Evolutionary conservation across 352 stramenopile genomes (phyloP).

Genomic region (Globisporangium splendens): DNA sequence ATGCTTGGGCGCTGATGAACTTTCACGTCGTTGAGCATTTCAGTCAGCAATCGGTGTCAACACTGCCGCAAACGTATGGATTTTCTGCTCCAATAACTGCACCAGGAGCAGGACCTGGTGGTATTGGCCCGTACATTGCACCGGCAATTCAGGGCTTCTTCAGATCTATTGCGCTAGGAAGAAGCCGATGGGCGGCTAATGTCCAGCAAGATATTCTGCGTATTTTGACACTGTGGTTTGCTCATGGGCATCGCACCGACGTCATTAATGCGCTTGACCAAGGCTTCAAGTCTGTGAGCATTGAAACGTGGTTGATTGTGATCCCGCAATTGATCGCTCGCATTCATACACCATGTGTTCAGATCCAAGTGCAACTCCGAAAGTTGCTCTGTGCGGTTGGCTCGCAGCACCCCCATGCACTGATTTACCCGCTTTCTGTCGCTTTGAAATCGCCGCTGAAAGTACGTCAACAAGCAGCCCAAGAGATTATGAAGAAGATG

Average conservation of each 20-base stretch:
- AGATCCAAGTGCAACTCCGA: conserved; percentile 82
- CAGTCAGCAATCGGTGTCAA: conserved; percentile 38
- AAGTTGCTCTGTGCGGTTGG: conserved; percentile 87
- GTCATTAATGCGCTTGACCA: conserved; percentile 75
- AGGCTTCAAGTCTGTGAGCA: conserved; percentile 90
- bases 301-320: conserved; percentile 98
- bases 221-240: conserved; percentile 97
- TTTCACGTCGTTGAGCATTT: conserved; percentile 94
- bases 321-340: conserved; percentile 96
- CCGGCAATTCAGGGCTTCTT: conserved; percentile 92
- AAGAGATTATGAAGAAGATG: conserved; percentile 95
- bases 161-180: conserved; percentile 93
- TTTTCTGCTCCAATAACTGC: too few relatives aligned
- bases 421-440: conserved; percentile 98
- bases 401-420: conserved; percentile 94
- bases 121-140: conserved; percentile 58
- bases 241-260: conserved; percentile 91
- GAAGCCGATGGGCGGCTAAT: conserved; percentile 93
- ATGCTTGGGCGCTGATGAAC: conserved; percentile 97
- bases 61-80: conserved; percentile 17
- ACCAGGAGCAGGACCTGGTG: conserved; percentile 1
- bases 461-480: conserved; percentile 87
- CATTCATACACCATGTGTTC: conserved; percentile 63
- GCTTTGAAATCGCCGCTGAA: conserved; percentile 93
- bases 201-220: conserved; percentile 98